A percentile compares a stretch with the other conserved stretches of the same genome.
phyloP scores from a whole-genome alignment of 2,329 filamentous ascomycete genomes.

The Fusarium duplospermum region DNA sequence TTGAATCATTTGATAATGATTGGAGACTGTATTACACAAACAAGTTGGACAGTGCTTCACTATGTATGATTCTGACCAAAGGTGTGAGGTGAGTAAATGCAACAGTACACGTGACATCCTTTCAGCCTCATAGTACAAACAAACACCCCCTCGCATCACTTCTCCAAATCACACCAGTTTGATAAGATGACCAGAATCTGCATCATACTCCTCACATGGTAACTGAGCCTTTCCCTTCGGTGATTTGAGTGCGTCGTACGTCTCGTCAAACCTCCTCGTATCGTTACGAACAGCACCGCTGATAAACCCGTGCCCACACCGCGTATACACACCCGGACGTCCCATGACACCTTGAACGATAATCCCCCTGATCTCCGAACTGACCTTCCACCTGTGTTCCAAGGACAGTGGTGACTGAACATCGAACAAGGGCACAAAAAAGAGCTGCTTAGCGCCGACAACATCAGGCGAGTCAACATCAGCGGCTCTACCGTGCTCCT shows the following conservation, averaged over 20 bases:
- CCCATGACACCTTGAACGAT: constrained; percentile 4
- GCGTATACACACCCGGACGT: background rate
- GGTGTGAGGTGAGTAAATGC: background rate
- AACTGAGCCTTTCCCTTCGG: background rate
- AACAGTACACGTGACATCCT: background rate
- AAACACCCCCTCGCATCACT: background rate
- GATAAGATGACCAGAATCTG: constrained; percentile 8
- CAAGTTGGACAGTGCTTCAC: background rate
- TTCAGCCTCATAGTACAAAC: background rate
- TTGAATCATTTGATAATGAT: background rate
- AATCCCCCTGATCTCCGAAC: constrained; percentile 8
- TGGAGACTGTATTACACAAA: background rate
- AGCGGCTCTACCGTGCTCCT: background rate
- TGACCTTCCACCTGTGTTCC: constrained; percentile 6
- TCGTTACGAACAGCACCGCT: background rate
- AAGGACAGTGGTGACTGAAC: constrained; percentile 1
- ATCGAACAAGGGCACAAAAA: constrained; percentile 16
- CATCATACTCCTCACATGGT: constrained; percentile 10
- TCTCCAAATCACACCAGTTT: background rate
- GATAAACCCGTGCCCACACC: constrained; percentile 19
- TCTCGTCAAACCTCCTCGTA: constrained; percentile 1
- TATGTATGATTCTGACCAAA: background rate
- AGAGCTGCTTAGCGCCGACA: constrained; percentile 2
- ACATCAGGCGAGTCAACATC: constrained; percentile 4
- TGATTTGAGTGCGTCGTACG: constrained; percentile 1